Conservation (phyloP, 2,329 filamentous ascomycete genomes). For the Fusarium piperis region DNA sequence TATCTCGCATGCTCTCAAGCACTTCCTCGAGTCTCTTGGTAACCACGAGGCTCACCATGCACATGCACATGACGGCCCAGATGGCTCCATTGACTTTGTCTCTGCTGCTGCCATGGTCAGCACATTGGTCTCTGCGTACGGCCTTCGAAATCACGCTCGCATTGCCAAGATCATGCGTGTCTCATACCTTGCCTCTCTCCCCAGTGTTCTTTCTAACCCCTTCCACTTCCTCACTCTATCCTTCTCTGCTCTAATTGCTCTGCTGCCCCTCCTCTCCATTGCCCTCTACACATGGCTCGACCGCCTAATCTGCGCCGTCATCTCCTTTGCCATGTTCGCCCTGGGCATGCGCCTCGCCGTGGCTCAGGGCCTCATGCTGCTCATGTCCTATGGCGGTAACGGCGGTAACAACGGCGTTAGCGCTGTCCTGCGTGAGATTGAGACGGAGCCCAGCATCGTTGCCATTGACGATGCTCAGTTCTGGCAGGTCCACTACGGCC, state of each 20-base stretch:
- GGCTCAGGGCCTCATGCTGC: conserved; percentile 89
- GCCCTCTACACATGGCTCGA: conserved; percentile 87
- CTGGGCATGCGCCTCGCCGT: conserved; percentile 86
- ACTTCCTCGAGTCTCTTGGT: conserved; percentile 76
- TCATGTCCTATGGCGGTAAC: conserved; percentile 80
- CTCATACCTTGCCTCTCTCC: conserved; percentile 81
- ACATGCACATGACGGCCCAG: conserved; percentile 70
- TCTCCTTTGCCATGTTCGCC: conserved; percentile 88
- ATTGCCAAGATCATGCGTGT: conserved; percentile 93
- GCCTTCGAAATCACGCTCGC: conserved; percentile 87
- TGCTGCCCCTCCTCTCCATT: conserved; percentile 84
- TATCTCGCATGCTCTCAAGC: conserved; percentile 91
- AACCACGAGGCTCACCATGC: conserved; percentile 77
- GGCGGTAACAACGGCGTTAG: conserved; percentile 63
- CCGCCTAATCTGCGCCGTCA: conserved; percentile 79
- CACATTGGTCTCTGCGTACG: conserved; percentile 86
- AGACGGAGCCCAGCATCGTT: conserved; percentile 78
- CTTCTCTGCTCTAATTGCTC: conserved; percentile 81
- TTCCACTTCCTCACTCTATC: conserved; percentile 94
- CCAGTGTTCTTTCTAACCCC: conserved; percentile 90
- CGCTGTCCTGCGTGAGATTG: conserved; percentile 85
- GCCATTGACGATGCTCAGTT: conserved; percentile 91
- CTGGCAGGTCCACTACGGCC: conserved; percentile 98
- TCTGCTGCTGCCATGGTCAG: conserved; percentile 83
- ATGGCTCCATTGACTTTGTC: conserved; percentile 83